Conservation (phyloP, 495 filamentous ascomycete species). For the Astrothelium macrocarpum region DNA sequence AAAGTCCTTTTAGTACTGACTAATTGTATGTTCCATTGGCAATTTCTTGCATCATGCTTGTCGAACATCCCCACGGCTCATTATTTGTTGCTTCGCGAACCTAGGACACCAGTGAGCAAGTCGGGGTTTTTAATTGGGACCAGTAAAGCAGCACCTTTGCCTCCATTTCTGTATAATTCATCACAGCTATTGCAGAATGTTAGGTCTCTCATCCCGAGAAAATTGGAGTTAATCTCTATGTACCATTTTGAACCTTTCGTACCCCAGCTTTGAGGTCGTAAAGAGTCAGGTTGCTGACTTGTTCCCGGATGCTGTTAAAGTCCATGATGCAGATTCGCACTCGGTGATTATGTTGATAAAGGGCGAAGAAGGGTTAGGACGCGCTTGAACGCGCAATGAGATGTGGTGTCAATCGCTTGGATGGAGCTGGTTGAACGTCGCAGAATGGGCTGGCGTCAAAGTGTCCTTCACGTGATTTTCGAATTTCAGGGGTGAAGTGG, state of each 20-base stretch:
- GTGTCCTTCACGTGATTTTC: conserved; percentile 4
- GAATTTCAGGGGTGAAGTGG: not conserved
- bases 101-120: not conserved
- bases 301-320: conserved; percentile 71
- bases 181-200: conserved; percentile 57
- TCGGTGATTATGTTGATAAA: not conserved
- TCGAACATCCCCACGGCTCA: conserved; percentile 92
- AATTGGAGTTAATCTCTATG: not conserved
- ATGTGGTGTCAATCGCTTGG: not conserved
- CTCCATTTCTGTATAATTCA: conserved; percentile 99
- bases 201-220: conserved; percentile 20
- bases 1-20: conserved; percentile 43
- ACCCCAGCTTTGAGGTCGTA: conserved; percentile 97
- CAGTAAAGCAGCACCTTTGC: conserved; percentile 47
- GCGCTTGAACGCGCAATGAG: not conserved
- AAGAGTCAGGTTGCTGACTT: conserved; percentile 86
- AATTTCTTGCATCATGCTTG: conserved; percentile 85
- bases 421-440: not conserved
- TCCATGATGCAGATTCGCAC: conserved; percentile 50
- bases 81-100: conserved; percentile 97
- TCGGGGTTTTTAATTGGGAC: not conserved
- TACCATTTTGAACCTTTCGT: conserved; percentile 97
- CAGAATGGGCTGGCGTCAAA: not conserved
- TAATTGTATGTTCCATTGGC: conserved; percentile 97
- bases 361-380: too few relatives aligned